A percentile compares a stretch with the other conserved stretches of the same genome.
phyloP scores from a whole-genome alignment of 2,329 filamentous ascomycete genomes.

The Beauveria australis region DNA sequence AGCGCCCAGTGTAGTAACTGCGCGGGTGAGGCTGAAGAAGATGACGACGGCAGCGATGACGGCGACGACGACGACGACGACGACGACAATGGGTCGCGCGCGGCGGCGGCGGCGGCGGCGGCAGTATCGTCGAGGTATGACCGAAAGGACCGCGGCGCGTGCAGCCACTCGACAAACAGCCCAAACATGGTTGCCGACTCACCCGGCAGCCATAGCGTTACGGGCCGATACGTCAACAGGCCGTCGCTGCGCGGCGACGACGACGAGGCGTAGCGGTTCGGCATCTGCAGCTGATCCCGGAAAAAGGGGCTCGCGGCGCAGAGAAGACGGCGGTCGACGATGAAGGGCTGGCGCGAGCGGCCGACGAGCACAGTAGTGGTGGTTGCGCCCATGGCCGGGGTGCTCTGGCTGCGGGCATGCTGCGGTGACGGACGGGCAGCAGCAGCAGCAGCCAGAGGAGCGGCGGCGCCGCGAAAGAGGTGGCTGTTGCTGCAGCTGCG shows the following conservation, averaged over 20 bases:
- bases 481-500: background rate
- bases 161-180: conserved; percentile 46
- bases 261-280: background rate
- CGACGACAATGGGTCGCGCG: too few species aligned
- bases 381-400: conserved; percentile 13
- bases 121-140: conserved; percentile 35
- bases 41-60: too few species aligned
- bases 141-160: conserved; percentile 34
- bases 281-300: conserved; percentile 33
- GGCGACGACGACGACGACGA: too few species aligned
- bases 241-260: conserved; percentile 5
- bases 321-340: conserved; percentile 36
- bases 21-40: conserved; percentile 13
- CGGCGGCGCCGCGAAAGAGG: too few species aligned
- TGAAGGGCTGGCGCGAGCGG: conserved; percentile 32
- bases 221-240: conserved; percentile 16
- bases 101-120: background rate
- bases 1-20: conserved; percentile 47
- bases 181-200: conserved; percentile 45
- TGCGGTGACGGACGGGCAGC: too few species aligned
- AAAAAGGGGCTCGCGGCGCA: conserved; percentile 41
- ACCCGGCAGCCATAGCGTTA: conserved; percentile 33
- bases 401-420: background rate
- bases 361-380: conserved; percentile 35
- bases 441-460: too few species aligned